phyloP scores from a whole-genome alignment of 495 filamentous ascomycete genomes.

The Aspergillus mulundensis region DNA sequence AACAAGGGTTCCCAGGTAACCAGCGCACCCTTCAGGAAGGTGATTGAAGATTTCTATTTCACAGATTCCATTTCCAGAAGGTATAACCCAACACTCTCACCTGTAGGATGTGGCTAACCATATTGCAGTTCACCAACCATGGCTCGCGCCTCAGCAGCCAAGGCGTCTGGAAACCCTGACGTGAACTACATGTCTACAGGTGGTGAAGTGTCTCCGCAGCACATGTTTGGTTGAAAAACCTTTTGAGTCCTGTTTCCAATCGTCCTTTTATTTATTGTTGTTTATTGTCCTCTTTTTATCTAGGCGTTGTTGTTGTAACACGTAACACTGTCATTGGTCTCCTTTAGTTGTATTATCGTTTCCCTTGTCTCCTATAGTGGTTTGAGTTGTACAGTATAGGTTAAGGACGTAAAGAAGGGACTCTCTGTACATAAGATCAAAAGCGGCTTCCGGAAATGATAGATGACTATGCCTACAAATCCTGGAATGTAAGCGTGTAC shows the following conservation, averaged over 20 bases:
- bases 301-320: conserved; percentile 46
- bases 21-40: conserved; percentile 67
- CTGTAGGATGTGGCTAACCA: conserved; percentile 17
- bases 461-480: neutral
- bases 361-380: conserved; percentile 5
- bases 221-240: conserved; percentile 37
- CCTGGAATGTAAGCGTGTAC: neutral
- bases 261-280: conserved; percentile 23
- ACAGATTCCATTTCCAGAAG: conserved; percentile 94
- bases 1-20: conserved; percentile 78
- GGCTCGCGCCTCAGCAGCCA: conserved; percentile 89
- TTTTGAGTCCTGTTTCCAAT: conserved; percentile 8
- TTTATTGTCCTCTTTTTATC: conserved; percentile 25
- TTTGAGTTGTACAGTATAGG: conserved; percentile 16
- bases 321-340: conserved; percentile 24
- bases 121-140: conserved; percentile 80
- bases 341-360: conserved; percentile 14
- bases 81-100: conserved; percentile 41
- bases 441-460: conserved; percentile 21
- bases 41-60: conserved; percentile 94
- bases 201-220: conserved; percentile 56
- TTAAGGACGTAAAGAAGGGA: conserved; percentile 28
- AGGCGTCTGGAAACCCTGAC: conserved; percentile 62
- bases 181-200: conserved; percentile 87
- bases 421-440: conserved; percentile 45